These are phyloP conservation scores for Macroventuria anomochaeta DNA, from an alignment of 2,329 filamentous ascomycete species.

Conservation along the genomic window DNA sequence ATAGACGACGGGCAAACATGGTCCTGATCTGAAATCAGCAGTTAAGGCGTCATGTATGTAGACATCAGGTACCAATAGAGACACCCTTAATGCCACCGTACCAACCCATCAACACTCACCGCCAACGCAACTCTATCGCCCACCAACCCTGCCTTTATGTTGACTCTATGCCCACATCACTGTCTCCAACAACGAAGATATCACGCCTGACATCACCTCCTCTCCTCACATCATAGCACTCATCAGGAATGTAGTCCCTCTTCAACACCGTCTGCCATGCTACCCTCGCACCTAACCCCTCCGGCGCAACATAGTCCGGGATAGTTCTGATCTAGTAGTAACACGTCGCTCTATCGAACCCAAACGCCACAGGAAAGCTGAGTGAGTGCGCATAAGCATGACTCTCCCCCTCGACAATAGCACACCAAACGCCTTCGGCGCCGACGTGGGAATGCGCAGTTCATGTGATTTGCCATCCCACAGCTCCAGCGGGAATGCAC, in stretches of 20 bases:
- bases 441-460: slow-evolving; percentile 21
- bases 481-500: slow-evolving; percentile 21
- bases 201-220: slow-evolving; percentile 28
- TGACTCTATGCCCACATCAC: slow-evolving; percentile 27
- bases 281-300: slow-evolving; percentile 4
- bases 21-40: neutral
- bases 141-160: slow-evolving; percentile 27
- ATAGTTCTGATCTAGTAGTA: slow-evolving; percentile 37
- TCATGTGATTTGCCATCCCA: slow-evolving; percentile 25
- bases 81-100: slow-evolving; percentile 20
- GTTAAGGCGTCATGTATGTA: neutral
- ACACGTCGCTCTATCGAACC: slow-evolving; percentile 26
- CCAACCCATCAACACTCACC: slow-evolving; percentile 32
- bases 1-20: no score
- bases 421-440: slow-evolving; percentile 21
- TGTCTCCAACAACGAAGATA: slow-evolving; percentile 27
- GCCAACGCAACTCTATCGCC: slow-evolving; percentile 29
- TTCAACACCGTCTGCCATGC: slow-evolving; percentile 25
- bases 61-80: neutral
- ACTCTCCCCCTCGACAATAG: slow-evolving; percentile 26
- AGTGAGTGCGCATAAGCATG: slow-evolving; percentile 24
- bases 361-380: slow-evolving; percentile 29
- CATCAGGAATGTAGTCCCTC: slow-evolving; percentile 20
- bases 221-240: slow-evolving; percentile 21
- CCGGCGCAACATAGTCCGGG: slow-evolving; percentile 16